Evolutionary conservation across 106 monocot species (phyloP).

Genomic region (Dendrobium huoshanense): DNA sequence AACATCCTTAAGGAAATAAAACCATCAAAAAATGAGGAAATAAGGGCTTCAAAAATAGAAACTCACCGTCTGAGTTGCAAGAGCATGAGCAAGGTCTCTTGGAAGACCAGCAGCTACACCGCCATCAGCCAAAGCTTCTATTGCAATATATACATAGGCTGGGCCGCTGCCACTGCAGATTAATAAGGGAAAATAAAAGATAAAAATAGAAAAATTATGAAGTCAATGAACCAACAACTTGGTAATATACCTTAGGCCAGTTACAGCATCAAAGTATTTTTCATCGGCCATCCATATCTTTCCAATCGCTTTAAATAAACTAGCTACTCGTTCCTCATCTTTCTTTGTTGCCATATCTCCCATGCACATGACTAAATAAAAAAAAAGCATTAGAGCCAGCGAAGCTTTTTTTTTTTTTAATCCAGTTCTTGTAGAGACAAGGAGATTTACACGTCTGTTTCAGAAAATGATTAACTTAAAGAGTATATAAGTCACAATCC

Average conservation of each 20-base stretch:
- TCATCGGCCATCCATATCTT: conserved; percentile 84
- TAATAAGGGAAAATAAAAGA: neutral
- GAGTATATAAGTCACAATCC: no score
- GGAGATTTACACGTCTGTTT: neutral
- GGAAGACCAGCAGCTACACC: conserved; percentile 99
- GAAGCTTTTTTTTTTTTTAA: neutral
- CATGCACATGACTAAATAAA: conserved; percentile 62
- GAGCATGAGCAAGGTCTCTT: conserved; percentile 81
- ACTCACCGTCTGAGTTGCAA: conserved; percentile 94
- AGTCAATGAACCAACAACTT: neutral
- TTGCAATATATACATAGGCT: conserved; percentile 85
- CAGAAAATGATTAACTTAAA: no score
- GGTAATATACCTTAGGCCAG: conserved; percentile 75
- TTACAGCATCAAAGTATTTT: conserved; percentile 95
- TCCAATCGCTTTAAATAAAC: conserved; percentile 73
- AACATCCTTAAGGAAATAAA: no score
- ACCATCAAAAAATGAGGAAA: neutral
- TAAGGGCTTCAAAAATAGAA: neutral
- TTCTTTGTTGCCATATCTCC: conserved; percentile 60
- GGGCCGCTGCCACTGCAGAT: conserved; percentile 86
- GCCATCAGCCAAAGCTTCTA: conserved; percentile 98
- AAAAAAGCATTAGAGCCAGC: conserved; percentile 8
- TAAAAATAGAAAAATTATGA: neutral
- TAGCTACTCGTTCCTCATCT: conserved; percentile 70
- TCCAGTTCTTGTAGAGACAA: neutral